Percentiles rank a stretch among this genome's conserved stretches.
Conservation (phyloP, 1,139 yeast species). For the Taphrina betulina region DNA sequence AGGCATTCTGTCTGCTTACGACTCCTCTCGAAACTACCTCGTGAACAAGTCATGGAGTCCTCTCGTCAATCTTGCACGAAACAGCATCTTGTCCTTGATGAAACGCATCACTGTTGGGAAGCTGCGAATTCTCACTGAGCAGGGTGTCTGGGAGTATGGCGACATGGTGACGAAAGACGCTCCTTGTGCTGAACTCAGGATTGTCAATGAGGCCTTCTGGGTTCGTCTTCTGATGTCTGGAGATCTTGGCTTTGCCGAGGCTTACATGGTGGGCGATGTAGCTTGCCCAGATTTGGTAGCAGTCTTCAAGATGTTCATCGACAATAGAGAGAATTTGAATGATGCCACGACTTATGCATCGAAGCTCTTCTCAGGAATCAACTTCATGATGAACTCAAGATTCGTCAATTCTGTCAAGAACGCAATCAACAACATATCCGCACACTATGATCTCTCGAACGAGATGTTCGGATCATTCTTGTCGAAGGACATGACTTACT, state of each 20-base stretch:
- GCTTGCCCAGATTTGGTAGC: constrained; percentile 31
- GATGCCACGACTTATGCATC: constrained; percentile 32
- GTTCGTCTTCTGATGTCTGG: constrained; percentile 30
- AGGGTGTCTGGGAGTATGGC: constrained; percentile 32
- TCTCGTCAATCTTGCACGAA: constrained; percentile 25
- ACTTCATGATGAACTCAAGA: constrained; percentile 29
- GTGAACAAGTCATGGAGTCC: constrained; percentile 31
- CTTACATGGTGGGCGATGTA: constrained; percentile 31
- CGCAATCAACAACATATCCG: constrained; percentile 32
- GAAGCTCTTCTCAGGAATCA: constrained; percentile 32
- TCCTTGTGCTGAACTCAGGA: constrained; percentile 24
- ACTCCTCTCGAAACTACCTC: constrained; percentile 28
- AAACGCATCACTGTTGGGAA: constrained; percentile 28
- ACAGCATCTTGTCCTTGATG: constrained; percentile 26
- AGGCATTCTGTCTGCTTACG: constrained; percentile 29
- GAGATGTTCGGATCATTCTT: constrained; percentile 30
- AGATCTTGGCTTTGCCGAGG: constrained; percentile 30
- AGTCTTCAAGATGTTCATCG: constrained; percentile 30
- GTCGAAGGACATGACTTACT: constrained; percentile 31
- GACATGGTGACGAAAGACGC: constrained; percentile 22
- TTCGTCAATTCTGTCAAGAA: constrained; percentile 31
- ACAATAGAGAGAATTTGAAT: constrained; percentile 25
- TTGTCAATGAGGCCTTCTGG: constrained; percentile 30
- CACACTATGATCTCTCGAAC: constrained; percentile 29
- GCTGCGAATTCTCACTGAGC: constrained; percentile 21